These are phyloP conservation scores for baker's yeast (Saccharomyces cerevisiae) DNA, from an alignment of 805 yeast genomes.

Conservation along the genomic window DNA sequence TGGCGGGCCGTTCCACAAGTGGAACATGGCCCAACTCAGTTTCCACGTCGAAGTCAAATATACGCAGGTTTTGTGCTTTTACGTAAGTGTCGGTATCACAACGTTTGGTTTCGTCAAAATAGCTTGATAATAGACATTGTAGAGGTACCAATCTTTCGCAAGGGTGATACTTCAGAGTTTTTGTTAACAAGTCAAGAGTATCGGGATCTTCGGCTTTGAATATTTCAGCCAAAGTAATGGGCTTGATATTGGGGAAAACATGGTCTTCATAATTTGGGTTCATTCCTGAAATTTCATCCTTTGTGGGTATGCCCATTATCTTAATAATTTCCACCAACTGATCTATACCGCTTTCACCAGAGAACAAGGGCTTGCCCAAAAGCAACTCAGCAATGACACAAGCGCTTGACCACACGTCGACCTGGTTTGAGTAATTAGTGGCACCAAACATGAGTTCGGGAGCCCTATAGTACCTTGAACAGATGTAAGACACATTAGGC, in stretches of 20 bases:
- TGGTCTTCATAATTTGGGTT: slow-evolving; percentile 94
- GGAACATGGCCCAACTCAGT: slow-evolving; percentile 20
- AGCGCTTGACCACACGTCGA: slow-evolving; percentile 93
- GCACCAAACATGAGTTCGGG: slow-evolving; percentile 96
- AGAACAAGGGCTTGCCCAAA: slow-evolving; percentile 89
- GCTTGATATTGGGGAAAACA: slow-evolving; percentile 77
- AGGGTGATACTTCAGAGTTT: slow-evolving; percentile 60
- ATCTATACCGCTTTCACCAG: slow-evolving; percentile 93
- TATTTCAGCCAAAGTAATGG: slow-evolving; percentile 58
- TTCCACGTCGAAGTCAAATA: slow-evolving; percentile 18
- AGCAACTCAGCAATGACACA: slow-evolving; percentile 94
- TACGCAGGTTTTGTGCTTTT: background rate
- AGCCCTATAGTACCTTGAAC: slow-evolving; percentile 91
- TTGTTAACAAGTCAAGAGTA: slow-evolving; percentile 45
- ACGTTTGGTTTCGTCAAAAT: slow-evolving; percentile 18
- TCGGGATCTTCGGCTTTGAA: slow-evolving; percentile 40
- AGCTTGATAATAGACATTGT: slow-evolving; percentile 20
- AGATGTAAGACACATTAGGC: slow-evolving; percentile 88
- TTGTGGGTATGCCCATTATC: slow-evolving; percentile 86
- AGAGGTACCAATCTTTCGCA: slow-evolving; percentile 47
- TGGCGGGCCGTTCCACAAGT: slow-evolving; percentile 15
- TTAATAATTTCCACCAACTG: slow-evolving; percentile 93
- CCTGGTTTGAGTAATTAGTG: slow-evolving; percentile 85
- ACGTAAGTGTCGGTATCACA: slow-evolving; percentile 1
- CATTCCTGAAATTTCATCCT: slow-evolving; percentile 85